Percentiles rank a stretch among this genome's conserved stretches.
These are phyloP conservation scores for Corinectria fuckeliana DNA, from an alignment of 2,329 filamentous ascomycete genomes.

Conservation along the genomic window DNA sequence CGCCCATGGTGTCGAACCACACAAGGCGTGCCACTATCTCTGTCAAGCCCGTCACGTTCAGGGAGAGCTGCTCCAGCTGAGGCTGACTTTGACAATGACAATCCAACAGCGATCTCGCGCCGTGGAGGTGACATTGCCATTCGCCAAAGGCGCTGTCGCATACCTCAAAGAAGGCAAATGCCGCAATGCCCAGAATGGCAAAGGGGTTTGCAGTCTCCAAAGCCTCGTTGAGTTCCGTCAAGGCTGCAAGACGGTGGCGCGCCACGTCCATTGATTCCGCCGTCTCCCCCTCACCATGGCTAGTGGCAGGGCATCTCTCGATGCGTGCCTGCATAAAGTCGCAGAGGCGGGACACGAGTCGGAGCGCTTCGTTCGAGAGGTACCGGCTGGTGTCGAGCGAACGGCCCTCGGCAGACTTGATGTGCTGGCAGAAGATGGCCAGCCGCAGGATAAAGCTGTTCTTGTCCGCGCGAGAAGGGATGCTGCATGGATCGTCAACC, in stretches of 20 bases:
- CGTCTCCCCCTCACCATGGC: neutral
- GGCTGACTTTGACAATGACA: slow-evolving; percentile 44
- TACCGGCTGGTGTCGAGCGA: slow-evolving; percentile 1
- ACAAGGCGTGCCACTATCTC: slow-evolving; percentile 48
- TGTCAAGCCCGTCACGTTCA: slow-evolving; percentile 43
- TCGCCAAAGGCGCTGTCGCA: slow-evolving; percentile 49
- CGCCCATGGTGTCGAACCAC: slow-evolving; percentile 49
- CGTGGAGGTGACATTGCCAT: slow-evolving; percentile 48
- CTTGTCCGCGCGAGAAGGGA: slow-evolving; percentile 21
- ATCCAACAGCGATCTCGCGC: slow-evolving; percentile 49
- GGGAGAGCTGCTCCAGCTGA: slow-evolving; percentile 44
- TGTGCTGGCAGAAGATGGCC: slow-evolving; percentile 33
- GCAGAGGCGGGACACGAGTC: slow-evolving; percentile 34
- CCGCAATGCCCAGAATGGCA: slow-evolving; percentile 51
- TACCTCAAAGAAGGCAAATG: slow-evolving; percentile 52
- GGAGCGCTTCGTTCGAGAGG: slow-evolving; percentile 29
- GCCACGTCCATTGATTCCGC: slow-evolving; percentile 27
- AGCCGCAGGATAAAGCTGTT: slow-evolving; percentile 33
- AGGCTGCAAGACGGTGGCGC: slow-evolving; percentile 40
- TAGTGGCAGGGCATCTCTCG: slow-evolving; percentile 15
- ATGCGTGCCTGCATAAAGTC: slow-evolving; percentile 37
- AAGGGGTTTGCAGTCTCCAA: slow-evolving; percentile 49
- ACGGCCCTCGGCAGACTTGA: slow-evolving; percentile 27
- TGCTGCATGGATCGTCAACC: neutral
- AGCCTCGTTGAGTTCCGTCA: slow-evolving; percentile 47